Evolutionary conservation across 2,329 filamentous ascomycete genomes (phyloP), one percentile per base, ranked within the genome.

Genomic region (Gnomoniopsis sp.): DNA sequence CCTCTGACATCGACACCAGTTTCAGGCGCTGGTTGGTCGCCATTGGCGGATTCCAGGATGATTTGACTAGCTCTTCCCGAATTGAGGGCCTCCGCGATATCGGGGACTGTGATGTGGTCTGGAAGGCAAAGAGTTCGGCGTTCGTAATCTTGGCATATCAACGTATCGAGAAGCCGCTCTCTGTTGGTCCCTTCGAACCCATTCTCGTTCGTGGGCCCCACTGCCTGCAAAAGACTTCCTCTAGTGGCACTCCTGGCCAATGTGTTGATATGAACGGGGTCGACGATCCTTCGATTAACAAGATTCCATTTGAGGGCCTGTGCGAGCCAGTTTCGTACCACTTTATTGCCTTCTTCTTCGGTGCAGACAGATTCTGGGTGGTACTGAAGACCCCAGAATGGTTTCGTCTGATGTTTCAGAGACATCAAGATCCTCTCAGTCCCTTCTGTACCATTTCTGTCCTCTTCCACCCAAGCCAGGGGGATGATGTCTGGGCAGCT

Each of bases 361-460:
- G 92, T 96, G 70, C 91, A 96, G 15, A 91, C 84, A 0, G 91
- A 96, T 71, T 97, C 92, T 0, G 92, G 92, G 68, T 96, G 92
- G 66, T 95, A 96, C 69, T 96, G 93, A 19, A 96, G 79, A 0
- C 89, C 93, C 87, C 89, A 96, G 63, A 93, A 89, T 0, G 93
- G 92, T 64, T 85, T 87, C 1, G 63, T 68, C 19, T 70, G 74
- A 70, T 96, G 91, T 63, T 80, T 84, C 17, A 88, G 85, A 0
- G 83, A 90, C 90, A 96, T 96, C n/a, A 95, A 72, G 3, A 92
- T 80, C 46, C 80, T 75, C 67, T 84, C 81, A 10, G 67, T 14
- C 3, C 26, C 64, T 11, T 63, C 59, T 12, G 69, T 67, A 1
- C 72, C 72, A 3, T 71, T 71, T 6, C 74, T 67, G 6, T 72